phyloP scores from a whole-genome alignment of 306 rosid species.

The Rosa multiflora region DNA sequence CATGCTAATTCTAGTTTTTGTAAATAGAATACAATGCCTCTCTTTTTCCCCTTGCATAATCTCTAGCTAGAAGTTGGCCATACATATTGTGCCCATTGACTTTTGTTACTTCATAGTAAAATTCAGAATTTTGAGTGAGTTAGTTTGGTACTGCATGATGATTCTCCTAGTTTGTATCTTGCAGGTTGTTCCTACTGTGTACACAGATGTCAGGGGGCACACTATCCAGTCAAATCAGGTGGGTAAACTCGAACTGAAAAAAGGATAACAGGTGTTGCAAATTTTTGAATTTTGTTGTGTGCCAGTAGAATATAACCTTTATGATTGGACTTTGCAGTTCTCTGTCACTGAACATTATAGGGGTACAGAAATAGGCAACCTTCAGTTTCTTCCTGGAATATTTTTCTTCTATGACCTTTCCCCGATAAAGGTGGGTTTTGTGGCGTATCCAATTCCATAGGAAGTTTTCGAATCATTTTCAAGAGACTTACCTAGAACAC shows the following conservation, averaged over 20 bases:
- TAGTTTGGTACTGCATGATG: constrained; percentile 11
- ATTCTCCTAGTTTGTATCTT: constrained; percentile 13
- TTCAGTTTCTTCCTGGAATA: constrained; percentile 94
- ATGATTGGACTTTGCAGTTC: constrained; percentile 66
- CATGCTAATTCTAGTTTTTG: neutral
- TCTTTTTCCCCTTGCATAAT: neutral
- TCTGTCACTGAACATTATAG: constrained; percentile 93
- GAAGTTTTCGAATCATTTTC: neutral
- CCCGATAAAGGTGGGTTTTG: constrained; percentile 77
- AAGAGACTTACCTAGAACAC: neutral
- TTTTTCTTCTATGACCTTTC: constrained; percentile 98
- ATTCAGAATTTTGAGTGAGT: neutral
- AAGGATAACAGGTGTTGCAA: neutral
- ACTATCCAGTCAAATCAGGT: constrained; percentile 97
- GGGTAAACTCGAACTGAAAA: constrained; percentile 13
- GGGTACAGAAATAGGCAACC: constrained; percentile 65
- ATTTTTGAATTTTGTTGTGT: constrained; percentile 11
- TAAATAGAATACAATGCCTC: neutral
- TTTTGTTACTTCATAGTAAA: neutral
- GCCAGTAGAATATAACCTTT: constrained; percentile 8
- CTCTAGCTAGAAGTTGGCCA: neutral
- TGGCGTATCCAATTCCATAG: neutral
- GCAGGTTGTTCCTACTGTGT: constrained; percentile 95
- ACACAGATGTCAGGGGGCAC: constrained; percentile 78
- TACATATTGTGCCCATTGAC: neutral